Conservation (phyloP, 352 stramenopile species). For the Blastocystis sp. region DNA sequence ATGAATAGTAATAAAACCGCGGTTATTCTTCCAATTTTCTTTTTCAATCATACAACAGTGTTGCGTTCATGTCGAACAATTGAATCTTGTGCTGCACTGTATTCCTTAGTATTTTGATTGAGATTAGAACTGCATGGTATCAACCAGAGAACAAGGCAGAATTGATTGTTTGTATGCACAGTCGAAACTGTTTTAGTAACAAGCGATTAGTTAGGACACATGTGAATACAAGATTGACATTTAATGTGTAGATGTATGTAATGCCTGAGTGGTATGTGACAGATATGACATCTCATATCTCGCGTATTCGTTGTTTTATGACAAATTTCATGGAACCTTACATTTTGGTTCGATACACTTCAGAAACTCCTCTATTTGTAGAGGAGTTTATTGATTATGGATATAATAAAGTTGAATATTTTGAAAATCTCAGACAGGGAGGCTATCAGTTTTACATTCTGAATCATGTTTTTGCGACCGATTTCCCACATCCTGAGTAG, state of each 20-base stretch:
- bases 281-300: not conserved
- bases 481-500: slow-evolving; percentile 53
- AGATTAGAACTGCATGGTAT: not conserved
- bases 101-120: not conserved
- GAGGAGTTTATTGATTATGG: slow-evolving; percentile 42
- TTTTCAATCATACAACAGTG: slow-evolving; percentile 15
- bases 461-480: slow-evolving; percentile 44
- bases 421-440: slow-evolving; percentile 23
- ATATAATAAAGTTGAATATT: slow-evolving; percentile 59
- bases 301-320: slow-evolving; percentile 13
- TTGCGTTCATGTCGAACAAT: slow-evolving; percentile 5
- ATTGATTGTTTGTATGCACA: not conserved
- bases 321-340: slow-evolving; percentile 52
- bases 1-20: not conserved
- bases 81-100: slow-evolving; percentile 14
- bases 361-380: slow-evolving; percentile 25
- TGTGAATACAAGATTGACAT: no score
- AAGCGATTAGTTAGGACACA: slow-evolving; percentile 2
- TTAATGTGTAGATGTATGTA: slow-evolving; percentile 55
- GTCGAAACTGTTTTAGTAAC: not conserved
- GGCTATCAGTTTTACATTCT: slow-evolving; percentile 33
- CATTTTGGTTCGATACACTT: not conserved
- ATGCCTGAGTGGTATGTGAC: slow-evolving; percentile 52
- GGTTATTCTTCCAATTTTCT: slow-evolving; percentile 64
- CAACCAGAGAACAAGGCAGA: slow-evolving; percentile 32